Evolutionary conservation across 2,329 filamentous ascomycete species (phyloP).

Genomic region (Periconia macrospinosa): DNA sequence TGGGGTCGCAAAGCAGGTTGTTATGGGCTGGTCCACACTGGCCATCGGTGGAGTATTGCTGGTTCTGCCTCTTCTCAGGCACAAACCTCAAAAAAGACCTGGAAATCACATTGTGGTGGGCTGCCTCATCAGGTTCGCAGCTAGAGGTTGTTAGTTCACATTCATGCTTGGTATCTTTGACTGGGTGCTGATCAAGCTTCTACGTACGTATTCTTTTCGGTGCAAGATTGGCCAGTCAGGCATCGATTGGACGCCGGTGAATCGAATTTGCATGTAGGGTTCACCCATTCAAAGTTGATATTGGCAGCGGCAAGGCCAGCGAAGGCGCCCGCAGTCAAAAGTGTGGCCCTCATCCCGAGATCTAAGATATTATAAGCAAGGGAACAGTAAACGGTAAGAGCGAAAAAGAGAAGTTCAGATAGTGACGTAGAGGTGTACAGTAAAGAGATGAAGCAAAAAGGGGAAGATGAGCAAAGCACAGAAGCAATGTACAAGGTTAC

Average conservation of each 20-base stretch:
- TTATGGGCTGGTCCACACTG: constrained; percentile 44
- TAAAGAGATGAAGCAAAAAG: neutral
- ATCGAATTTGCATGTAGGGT: constrained; percentile 46
- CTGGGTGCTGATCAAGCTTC: neutral
- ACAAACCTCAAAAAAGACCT: constrained; percentile 26
- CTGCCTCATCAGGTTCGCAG: constrained; percentile 19
- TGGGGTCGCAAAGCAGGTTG: constrained; percentile 47
- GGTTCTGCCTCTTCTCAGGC: constrained; percentile 30
- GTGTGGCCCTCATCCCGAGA: constrained; percentile 31
- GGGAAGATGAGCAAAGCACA: neutral
- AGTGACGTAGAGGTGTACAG: neutral
- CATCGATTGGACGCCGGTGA: constrained; percentile 29
- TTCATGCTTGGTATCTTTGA: neutral
- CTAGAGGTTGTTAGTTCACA: constrained; percentile 9
- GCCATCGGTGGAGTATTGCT: constrained; percentile 43
- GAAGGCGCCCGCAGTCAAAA: constrained; percentile 34
- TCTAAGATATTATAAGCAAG: constrained; percentile 19
- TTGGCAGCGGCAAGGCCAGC: constrained; percentile 47
- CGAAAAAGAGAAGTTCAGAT: neutral
- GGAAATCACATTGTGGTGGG: constrained; percentile 25
- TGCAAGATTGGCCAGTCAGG: constrained; percentile 43
- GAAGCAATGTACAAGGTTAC: neutral
- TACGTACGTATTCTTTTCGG: constrained; percentile 37
- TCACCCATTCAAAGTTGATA: constrained; percentile 53
- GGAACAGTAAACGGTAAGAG: neutral